Evolutionary conservation across 352 stramenopile species (phyloP), one percentile per base, ranked within the genome.

Genomic region (Pythium dissimile): DNA sequence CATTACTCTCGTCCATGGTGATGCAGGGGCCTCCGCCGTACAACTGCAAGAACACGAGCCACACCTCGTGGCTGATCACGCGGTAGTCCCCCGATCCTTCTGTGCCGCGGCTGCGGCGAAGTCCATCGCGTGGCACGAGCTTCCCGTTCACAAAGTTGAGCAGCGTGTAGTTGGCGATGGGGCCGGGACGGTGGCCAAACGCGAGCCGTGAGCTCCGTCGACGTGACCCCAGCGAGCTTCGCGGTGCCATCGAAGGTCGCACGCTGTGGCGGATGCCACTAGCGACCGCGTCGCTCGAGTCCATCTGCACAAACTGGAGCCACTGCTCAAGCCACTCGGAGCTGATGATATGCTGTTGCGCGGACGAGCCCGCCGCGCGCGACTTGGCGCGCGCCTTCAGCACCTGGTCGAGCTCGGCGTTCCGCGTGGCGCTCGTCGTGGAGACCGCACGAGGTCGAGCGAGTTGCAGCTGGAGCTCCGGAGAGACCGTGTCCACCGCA

Each of bases 11-110:
- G 30, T 53, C 32, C 13, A 61, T 61, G 15, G 78, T 63, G 35
- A 89, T 89, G 44, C 72, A 86, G 4, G 80, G 80, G 11, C 80
- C 80, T 21, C 80, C 80, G 26, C 80, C 74, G 26, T 90, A 90
- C 1, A 87, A 54, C 2, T 65, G 48, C 18, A 79, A 52, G 23
- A 90, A 90, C 2, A 78, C 62, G 10, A 77, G 58, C 80, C 80
- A 90, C 16, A 90, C 73, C 23, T 88, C 80, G 26, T 86, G 69
- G 32, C 77, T 88, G 11, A 89, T 71, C 20, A 89, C 68, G 34
- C 71, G 72, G 62, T 84, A 89, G 51, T 88, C 72, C 7, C 74
- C 79, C 20, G 56, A 55, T 8, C 54, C 38, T 12, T 71, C 54
- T 20, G 55, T 76, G 15, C 68, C 74, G 59, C 63, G 69, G 47